phyloP scores from a whole-genome alignment of 169 alveolate species.

The Plasmodium blacklocki region DNA sequence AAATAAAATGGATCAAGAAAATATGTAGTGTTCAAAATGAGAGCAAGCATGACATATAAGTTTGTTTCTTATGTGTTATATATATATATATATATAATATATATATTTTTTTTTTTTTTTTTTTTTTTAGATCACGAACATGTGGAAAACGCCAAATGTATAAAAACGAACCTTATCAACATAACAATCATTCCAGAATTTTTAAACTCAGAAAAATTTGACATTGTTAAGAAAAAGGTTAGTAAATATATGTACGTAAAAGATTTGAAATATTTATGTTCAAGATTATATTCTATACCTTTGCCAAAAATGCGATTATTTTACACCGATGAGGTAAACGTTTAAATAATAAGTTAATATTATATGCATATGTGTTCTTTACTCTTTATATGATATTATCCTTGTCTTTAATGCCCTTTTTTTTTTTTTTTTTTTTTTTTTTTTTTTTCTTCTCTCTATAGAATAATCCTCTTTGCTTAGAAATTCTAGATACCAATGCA shows the following conservation, averaged over 20 bases:
- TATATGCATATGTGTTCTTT: too few relatives aligned
- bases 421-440: not conserved
- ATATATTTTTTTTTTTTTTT: not conserved
- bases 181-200: slow-evolving; percentile 73
- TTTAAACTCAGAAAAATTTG: slow-evolving; percentile 44
- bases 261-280: slow-evolving; percentile 66
- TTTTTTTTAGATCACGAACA: not conserved
- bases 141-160: slow-evolving; percentile 22
- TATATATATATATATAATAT: not conserved
- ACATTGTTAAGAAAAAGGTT: slow-evolving; percentile 68
- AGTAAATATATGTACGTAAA: slow-evolving; percentile 55
- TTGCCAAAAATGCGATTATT: slow-evolving; percentile 36
- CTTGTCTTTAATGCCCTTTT: not conserved
- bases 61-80: not conserved
- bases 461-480: slow-evolving; percentile 69
- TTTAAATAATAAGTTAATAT: too few relatives aligned
- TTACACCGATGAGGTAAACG: slow-evolving; percentile 65
- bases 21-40: too few relatives aligned
- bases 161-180: slow-evolving; percentile 52
- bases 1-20: too few relatives aligned
- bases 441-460: slow-evolving; percentile 8
- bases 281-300: slow-evolving; percentile 66
- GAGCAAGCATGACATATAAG: too few relatives aligned
- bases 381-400: too few relatives aligned
- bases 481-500: slow-evolving; percentile 72